phyloP scores from a whole-genome alignment of 1,139 yeast genomes.

The Saccharomycopsis hybrid region DNA sequence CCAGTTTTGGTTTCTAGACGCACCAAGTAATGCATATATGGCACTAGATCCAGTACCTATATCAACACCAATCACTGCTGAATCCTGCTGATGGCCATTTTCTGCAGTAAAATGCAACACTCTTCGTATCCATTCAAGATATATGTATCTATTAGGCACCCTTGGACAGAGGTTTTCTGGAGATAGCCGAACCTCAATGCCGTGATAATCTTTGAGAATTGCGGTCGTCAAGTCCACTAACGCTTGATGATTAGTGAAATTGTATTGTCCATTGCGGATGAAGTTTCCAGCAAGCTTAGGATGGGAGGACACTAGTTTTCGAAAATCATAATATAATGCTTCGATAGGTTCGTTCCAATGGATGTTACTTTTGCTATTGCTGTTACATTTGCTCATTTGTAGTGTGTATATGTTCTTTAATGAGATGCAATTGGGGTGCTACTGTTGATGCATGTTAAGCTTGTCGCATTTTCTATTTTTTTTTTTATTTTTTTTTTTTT shows the following conservation, averaged over 20 bases:
- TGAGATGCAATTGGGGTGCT: too few species aligned
- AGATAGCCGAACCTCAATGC: constrained; percentile 6
- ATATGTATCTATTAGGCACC: constrained; percentile 17
- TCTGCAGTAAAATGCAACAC: background rate
- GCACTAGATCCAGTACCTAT: constrained; percentile 20
- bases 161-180: constrained; percentile 15
- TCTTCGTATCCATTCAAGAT: constrained; percentile 13
- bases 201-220: constrained; percentile 13
- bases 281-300: constrained; percentile 1
- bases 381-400: too few species aligned
- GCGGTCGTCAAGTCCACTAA: constrained; percentile 6
- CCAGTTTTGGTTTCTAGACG: constrained; percentile 10
- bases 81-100: background rate
- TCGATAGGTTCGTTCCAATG: too few species aligned
- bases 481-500: too few species aligned
- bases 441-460: too few species aligned
- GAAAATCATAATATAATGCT: constrained; percentile 9
- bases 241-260: constrained; percentile 8
- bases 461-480: too few species aligned
- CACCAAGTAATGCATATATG: constrained; percentile 15
- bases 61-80: constrained; percentile 5
- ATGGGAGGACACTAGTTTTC: background rate
- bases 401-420: too few species aligned
- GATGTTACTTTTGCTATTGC: too few species aligned
- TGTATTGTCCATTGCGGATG: background rate